Evolutionary conservation across 352 stramenopile genomes (phyloP).

Genomic region (Stramenopiles sp.): DNA sequence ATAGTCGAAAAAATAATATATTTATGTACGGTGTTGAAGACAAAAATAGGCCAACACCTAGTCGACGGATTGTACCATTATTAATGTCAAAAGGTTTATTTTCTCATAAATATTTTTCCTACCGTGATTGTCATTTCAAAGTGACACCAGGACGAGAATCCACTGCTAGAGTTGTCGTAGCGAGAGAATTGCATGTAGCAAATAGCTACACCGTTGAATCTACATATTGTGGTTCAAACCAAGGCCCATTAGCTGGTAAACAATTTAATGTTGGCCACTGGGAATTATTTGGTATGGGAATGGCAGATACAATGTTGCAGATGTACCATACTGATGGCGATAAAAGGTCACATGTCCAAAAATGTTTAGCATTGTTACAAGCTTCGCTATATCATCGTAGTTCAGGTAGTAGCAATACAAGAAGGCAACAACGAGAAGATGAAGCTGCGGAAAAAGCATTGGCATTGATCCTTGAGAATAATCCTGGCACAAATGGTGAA

Average conservation of each 20-base stretch:
- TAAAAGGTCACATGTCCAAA: neutral
- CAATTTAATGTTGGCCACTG: slow-evolving; percentile 35
- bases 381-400: neutral
- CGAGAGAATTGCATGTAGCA: slow-evolving; percentile 42
- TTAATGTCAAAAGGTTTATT: slow-evolving; percentile 37
- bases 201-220: slow-evolving; percentile 60
- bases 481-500: no score
- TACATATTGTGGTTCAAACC: slow-evolving; percentile 54
- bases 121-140: slow-evolving; percentile 48
- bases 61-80: slow-evolving; percentile 42
- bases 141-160: slow-evolving; percentile 47
- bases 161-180: slow-evolving; percentile 48
- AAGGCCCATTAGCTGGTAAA: slow-evolving; percentile 32
- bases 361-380: neutral
- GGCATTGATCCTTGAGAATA: neutral
- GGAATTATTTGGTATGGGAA: neutral
- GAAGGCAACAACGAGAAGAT: neutral
- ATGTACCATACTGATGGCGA: neutral
- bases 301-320: neutral
- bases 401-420: neutral
- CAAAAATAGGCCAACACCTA: slow-evolving; percentile 49
- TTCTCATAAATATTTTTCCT: slow-evolving; percentile 39
- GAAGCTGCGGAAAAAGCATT: neutral
- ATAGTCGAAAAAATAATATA: slow-evolving; percentile 72
- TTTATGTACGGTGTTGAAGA: slow-evolving; percentile 83